Evolutionary conservation across 768 basidiomycete species (phyloP).

Genomic region (Mycena galericulata): DNA sequence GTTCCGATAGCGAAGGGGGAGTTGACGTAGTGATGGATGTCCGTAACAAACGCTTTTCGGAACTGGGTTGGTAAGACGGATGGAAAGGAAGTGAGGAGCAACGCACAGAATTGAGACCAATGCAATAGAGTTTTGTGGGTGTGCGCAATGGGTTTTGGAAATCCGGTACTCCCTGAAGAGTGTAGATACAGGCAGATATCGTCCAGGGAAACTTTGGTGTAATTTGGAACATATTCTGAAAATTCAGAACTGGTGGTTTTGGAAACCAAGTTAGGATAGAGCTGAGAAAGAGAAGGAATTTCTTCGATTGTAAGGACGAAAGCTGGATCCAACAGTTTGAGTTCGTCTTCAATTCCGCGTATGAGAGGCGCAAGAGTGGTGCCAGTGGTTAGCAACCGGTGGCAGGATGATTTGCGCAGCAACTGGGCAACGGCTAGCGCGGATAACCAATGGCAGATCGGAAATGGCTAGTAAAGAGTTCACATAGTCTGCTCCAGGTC

Average conservation of each 20-base stretch:
- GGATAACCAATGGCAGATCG: too few relatives aligned
- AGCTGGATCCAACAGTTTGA: background rate
- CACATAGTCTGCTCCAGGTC: too few relatives aligned
- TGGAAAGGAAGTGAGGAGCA: constrained; percentile 16
- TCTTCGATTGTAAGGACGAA: background rate
- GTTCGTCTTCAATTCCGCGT: too few relatives aligned
- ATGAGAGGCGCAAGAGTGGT: background rate
- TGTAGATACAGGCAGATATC: constrained; percentile 46
- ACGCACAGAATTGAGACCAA: constrained; percentile 41
- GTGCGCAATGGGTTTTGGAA: constrained; percentile 50
- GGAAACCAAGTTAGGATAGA: background rate
- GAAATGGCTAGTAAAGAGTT: too few relatives aligned
- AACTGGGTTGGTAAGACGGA: background rate
- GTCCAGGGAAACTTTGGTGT: constrained; percentile 26
- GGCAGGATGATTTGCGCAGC: too few relatives aligned
- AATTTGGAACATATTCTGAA: background rate
- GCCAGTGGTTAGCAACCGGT: background rate
- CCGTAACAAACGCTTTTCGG: constrained; percentile 11
- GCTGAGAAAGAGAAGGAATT: background rate
- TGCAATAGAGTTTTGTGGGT: constrained; percentile 38
- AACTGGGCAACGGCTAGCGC: too few relatives aligned
- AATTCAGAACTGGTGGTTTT: background rate
- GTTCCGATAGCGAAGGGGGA: constrained; percentile 32
- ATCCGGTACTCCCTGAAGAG: constrained; percentile 56
- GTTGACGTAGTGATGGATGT: constrained; percentile 32